A percentile compares a stretch with the other conserved stretches of the same genome.
These are phyloP conservation scores for Mycosarcoma maydis DNA, from an alignment of 1,284 basidiomycete genomes.

Conservation along the genomic window DNA sequence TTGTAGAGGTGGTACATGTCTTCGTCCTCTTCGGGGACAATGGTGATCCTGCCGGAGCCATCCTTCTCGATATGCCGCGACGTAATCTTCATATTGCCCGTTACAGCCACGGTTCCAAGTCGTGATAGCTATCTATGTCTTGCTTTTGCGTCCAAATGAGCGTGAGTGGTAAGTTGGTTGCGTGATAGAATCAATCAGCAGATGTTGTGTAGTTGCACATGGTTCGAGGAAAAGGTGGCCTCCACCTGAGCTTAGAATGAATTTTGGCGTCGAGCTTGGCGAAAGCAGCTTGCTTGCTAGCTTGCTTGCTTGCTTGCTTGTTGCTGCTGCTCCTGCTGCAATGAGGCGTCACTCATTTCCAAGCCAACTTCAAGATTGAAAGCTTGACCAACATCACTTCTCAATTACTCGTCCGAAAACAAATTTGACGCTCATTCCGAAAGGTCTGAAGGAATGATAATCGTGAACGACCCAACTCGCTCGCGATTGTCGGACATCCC, in stretches of 20 bases:
- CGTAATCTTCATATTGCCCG: constrained; percentile 60
- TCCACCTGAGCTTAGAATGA: constrained; percentile 6
- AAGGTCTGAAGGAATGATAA: no score
- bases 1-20: constrained; percentile 99
- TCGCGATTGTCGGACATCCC: no score
- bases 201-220: not conserved
- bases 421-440: not conserved
- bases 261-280: not conserved
- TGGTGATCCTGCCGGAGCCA: constrained; percentile 61
- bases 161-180: no score
- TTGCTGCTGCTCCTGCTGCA: constrained; percentile 23
- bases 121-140: no score
- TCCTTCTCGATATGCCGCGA: constrained; percentile 63
- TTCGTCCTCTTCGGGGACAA: constrained; percentile 71
- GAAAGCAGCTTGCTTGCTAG: no score
- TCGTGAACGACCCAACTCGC: no score
- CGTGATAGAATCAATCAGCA: constrained; percentile 1
- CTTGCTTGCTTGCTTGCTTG: no score
- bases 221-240: no score
- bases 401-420: constrained; percentile 12
- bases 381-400: no score
- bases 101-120: no score
- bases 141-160: no score
- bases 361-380: no score
- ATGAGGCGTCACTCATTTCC: constrained; percentile 18